Evolutionary conservation across 805 yeast genomes (phyloP), one percentile per base, ranked within the genome.

Genomic region (Myxozyma neotropica): DNA sequence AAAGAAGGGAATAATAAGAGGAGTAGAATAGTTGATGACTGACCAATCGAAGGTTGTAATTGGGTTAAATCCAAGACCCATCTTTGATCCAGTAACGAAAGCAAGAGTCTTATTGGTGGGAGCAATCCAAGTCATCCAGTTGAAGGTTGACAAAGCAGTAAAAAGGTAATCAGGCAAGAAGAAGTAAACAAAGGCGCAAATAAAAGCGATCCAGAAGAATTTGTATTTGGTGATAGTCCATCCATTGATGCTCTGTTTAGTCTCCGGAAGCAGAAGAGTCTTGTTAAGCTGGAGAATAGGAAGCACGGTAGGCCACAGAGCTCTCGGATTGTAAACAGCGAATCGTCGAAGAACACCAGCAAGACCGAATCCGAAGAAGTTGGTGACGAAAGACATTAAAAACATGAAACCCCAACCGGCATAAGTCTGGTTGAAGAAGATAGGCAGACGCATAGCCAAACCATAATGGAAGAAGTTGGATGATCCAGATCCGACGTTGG

Each of bases 51-150:
- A 84, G 3, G 63, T 39, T n/a, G 88, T 82, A 43, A 84, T 70
- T 10, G 91, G 91, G 65, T 84, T 71, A 70, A 84, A 69, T 15
- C 89, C 90, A 57, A 86, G 73, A n/a, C 91, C 91, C 10, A 81
- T 73, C 15, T 74, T 65, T 6, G 82, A 76, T 52, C 93, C 93
- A 65, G 86, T 85, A 19, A 87, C 74, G 69, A 84, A 87, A 66
- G 83, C 85, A 24, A 85, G 78, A 15, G 78, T 77, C 51, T 80
- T 80, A 69, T 83, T 83, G 46, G 81, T 71, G 17, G 81, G 81
- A 21, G 77, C 78, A 52, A 84, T 83, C 89, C 91, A 86, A 23
- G 86, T 77, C 40, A 84, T 81, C 78, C 86, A 83, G 29, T 73
- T 68, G 69, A 87, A 84, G 64, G 78, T 76, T 1, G 87, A 80